A percentile compares a stretch with the other conserved stretches of the same genome.
Conservation (phyloP, 805 yeast species). For the Yarrowia hollandica region DNA sequence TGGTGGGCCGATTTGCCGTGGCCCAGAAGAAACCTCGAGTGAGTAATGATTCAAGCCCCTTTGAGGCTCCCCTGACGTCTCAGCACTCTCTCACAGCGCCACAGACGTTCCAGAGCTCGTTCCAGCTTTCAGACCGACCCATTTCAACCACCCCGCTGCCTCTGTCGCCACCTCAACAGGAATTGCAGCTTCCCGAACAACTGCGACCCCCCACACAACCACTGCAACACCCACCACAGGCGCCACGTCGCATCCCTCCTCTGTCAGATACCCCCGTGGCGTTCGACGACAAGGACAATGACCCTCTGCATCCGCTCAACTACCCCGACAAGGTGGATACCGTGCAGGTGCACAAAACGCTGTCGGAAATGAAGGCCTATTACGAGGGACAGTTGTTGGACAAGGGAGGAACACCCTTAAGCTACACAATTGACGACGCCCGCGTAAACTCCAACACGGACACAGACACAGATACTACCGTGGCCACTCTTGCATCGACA, state of each 20-base stretch:
- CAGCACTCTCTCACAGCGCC: background rate
- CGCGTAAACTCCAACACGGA: background rate
- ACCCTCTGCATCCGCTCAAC: constrained; percentile 15
- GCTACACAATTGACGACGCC: constrained; percentile 6
- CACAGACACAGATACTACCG: background rate
- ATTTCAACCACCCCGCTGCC: background rate
- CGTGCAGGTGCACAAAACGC: constrained; percentile 18
- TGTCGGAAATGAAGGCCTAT: constrained; percentile 18
- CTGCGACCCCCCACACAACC: background rate
- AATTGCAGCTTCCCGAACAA: constrained; percentile 13
- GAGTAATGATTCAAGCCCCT: background rate
- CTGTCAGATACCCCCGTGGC: constrained; percentile 14
- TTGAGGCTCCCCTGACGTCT: background rate
- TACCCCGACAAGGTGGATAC: constrained; percentile 9
- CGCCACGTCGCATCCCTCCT: background rate
- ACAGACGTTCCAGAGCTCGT: background rate
- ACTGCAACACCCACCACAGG: background rate
- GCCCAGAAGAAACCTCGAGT: background rate
- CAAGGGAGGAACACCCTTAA: background rate
- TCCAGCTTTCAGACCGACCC: background rate
- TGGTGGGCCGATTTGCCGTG: constrained; percentile 18
- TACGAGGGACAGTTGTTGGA: constrained; percentile 8
- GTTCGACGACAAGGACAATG: background rate
- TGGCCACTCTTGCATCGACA: too few species aligned
- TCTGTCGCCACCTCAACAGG: constrained; percentile 9